Evolutionary conservation across 306 rosid species (phyloP), one percentile per base, ranked within the genome.

Genomic region (Begonia peltatifolia): DNA sequence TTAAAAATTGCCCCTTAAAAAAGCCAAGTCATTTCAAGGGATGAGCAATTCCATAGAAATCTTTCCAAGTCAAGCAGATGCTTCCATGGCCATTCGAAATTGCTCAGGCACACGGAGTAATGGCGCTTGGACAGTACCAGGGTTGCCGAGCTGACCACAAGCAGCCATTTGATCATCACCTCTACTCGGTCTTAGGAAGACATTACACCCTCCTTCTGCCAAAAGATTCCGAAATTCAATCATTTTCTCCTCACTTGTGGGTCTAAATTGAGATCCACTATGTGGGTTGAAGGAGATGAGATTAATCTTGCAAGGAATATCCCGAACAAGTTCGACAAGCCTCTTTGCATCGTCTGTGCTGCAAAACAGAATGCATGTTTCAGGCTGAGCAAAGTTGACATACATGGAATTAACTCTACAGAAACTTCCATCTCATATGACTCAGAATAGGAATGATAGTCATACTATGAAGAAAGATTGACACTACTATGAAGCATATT

Each of bases 131-230:
- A 84, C 53, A 53, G 63, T 62, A 41, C 95, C 84, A 12, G 83
- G 89, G 43, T 75, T 88, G 48, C 97, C 95, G 10, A 88, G 78
- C 68, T 88, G 97, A 66, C 97, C 97, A 56, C 97, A 88, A 12
- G 97, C 95, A 42, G 97, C 97, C 97, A 88, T 88, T 73, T 79
- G 95, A 71, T 88, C 97, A 49, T 88, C 87, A 9, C 95, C 95
- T 72, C 95, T 71, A 64, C 97, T 84, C 10, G 58, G 82, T 54
- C 95, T 67, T 62, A 84, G 44, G 61, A 88, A 76, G 14, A 84
- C 97, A 11, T 25, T 53, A 36, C 83, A 72, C 35, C 93, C 84
- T 22, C 74, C 84, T 55, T 47, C 79, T 3, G 95, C 95, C 66
- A 88, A 64, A 43, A 47, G 66, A 61, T 88, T 88, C 42, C 95